Evolutionary conservation across 352 stramenopile species (phyloP).

Genomic region (Blastocystis sp.): DNA sequence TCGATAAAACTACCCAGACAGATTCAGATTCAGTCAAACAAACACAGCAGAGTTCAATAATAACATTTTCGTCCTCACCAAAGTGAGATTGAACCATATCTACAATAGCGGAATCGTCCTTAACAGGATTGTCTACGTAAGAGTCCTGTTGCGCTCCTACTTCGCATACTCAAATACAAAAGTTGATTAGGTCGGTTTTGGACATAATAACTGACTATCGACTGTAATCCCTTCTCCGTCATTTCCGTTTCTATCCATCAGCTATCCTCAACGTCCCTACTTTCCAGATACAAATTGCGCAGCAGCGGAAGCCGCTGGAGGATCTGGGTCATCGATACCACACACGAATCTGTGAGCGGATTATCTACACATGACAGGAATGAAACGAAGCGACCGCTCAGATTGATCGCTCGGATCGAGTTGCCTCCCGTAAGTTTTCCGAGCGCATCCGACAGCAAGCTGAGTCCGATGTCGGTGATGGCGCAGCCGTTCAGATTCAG

Average conservation of each 20-base stretch:
- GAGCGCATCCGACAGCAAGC: neutral
- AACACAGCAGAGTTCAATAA: slow-evolving; percentile 6
- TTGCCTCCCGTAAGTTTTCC: neutral
- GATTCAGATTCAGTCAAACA: neutral
- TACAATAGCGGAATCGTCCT: neutral
- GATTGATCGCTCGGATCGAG: neutral
- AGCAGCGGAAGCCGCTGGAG: neutral
- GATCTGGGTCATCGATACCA: neutral
- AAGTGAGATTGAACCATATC: neutral
- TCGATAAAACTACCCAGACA: neutral
- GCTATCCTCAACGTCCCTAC: neutral
- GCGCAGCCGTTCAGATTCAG: slow-evolving; percentile 14
- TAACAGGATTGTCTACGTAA: slow-evolving; percentile 12
- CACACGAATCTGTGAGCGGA: neutral
- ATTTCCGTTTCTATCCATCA: neutral
- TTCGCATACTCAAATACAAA: slow-evolving; percentile 7
- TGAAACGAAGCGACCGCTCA: neutral
- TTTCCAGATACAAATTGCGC: slow-evolving; percentile 13
- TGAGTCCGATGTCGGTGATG: neutral
- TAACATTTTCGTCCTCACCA: neutral
- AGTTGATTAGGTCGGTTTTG: neutral
- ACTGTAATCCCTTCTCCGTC: neutral
- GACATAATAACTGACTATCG: neutral
- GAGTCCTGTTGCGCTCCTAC: neutral
- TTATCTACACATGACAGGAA: neutral